phyloP scores from a whole-genome alignment of 2,329 filamentous ascomycete genomes.

The Xylaria sp. region DNA sequence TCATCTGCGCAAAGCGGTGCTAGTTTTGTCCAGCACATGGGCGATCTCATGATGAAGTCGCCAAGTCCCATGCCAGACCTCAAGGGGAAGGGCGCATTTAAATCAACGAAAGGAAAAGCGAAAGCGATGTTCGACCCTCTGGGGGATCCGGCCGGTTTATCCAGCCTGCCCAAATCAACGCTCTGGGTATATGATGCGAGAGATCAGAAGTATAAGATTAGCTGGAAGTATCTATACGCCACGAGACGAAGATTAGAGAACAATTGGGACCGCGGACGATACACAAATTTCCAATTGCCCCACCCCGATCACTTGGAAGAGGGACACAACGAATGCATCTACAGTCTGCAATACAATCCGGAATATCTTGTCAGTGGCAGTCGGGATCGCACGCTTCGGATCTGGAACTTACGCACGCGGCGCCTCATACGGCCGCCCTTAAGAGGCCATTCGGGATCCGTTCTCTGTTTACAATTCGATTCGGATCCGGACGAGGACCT shows the following conservation, averaged over 20 bases:
- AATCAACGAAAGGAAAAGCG: conserved; percentile 40
- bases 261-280: conserved; percentile 87
- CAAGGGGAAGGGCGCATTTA: conserved; percentile 28
- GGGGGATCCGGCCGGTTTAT: conserved; percentile 11
- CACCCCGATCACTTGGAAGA: conserved; percentile 80
- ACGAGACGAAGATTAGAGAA: conserved; percentile 82
- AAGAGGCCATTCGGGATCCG: conserved; percentile 78
- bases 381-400: conserved; percentile 81
- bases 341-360: conserved; percentile 86
- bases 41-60: conserved; percentile 41
- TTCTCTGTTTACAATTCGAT: conserved; percentile 94
- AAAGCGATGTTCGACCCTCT: conserved; percentile 35
- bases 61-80: conserved; percentile 36
- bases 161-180: conserved; percentile 45
- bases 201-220: conserved; percentile 64
- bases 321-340: conserved; percentile 90
- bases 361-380: conserved; percentile 92
- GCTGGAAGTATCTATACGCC: conserved; percentile 93
- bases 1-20: conserved; percentile 33
- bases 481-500: conserved; percentile 84
- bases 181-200: conserved; percentile 55
- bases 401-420: conserved; percentile 86
- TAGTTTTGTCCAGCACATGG: conserved; percentile 34
- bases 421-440: conserved; percentile 77
- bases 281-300: conserved; percentile 85